Evolutionary conservation across 352 stramenopile genomes (phyloP), one percentile per base, ranked within the genome.

Genomic region (Phytophthora macrochlamydospora): DNA sequence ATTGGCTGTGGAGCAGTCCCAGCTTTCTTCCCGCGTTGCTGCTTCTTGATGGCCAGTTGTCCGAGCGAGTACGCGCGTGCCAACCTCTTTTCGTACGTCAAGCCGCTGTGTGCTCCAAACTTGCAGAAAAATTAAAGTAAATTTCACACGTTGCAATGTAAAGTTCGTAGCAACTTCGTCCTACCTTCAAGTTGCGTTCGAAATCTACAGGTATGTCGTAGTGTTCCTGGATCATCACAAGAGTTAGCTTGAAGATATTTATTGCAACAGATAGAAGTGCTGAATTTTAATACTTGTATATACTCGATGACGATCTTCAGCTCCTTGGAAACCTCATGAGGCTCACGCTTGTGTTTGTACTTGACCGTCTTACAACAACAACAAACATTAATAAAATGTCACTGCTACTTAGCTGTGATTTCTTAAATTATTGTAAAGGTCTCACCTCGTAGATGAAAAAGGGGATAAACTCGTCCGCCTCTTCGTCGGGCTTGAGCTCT

Each of bases 41-140:
- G 8, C 8, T 9, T 24, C 59, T 87, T 83, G 40, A 67, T 55
- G 14, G 62, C 31, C 12, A 92, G 59, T 4, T 83, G 65, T 8
- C 79, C 64, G 51, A 89, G 73, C n/a, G 72, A 81, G 52, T 90
- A 91, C 44, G 84, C 82, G 51, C 78, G 73, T 24, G 78, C 48
- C 54, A 92, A 42, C 7, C 84, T 76, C 54, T 66, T 76, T 45
- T 90, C 79, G 57, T 76, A 91, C 13, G 80, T 86, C 31, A 89
- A 38, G 5, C 84, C 84, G 40, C 81, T 91, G 45, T 88, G 71
- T 32, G 80, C 79, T 7, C 84, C 84, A 32, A 83, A 91, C 78
- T 90, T 32, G 8, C 12, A 69, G 50, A 38, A 42, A 18, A 56
- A 54, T 28, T 1, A 59, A 24, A 24, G 18, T 24, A 24, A 24